phyloP scores from a whole-genome alignment of 257 asterid species.

The Solanum tarijense region DNA sequence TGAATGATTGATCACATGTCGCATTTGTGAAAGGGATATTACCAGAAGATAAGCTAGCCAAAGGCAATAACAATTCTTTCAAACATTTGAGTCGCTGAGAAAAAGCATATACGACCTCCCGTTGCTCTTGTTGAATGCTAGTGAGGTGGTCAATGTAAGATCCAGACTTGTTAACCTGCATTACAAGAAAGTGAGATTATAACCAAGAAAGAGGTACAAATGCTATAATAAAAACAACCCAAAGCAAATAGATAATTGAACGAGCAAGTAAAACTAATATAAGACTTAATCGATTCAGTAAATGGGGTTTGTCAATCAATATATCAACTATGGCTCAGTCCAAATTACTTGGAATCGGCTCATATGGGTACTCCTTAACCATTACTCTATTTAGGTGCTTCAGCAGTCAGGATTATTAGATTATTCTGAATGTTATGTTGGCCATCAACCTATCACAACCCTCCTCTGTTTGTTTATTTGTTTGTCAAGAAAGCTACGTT shows the following conservation, averaged over 20 bases:
- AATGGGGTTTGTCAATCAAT: not conserved
- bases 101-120: slow-evolving; percentile 56
- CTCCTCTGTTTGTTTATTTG: not conserved
- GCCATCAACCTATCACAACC: not conserved
- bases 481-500: not conserved
- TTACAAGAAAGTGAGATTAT: not conserved
- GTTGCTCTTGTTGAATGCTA: slow-evolving; percentile 89
- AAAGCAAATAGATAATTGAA: not conserved
- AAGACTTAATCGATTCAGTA: not conserved
- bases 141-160: slow-evolving; percentile 74
- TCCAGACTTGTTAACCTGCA: slow-evolving; percentile 55
- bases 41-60: slow-evolving; percentile 45
- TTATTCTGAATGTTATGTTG: not conserved
- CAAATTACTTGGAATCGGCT: not conserved
- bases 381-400: not conserved
- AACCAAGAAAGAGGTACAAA: not conserved
- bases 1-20: slow-evolving; percentile 7
- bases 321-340: not conserved
- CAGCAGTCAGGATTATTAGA: not conserved
- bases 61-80: slow-evolving; percentile 50
- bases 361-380: not conserved
- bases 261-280: not conserved
- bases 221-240: not conserved
- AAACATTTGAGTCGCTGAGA: slow-evolving; percentile 42
- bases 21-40: slow-evolving; percentile 11